Conservation (phyloP, 1,139 yeast species). For the Saccharomyces hybrid region DNA sequence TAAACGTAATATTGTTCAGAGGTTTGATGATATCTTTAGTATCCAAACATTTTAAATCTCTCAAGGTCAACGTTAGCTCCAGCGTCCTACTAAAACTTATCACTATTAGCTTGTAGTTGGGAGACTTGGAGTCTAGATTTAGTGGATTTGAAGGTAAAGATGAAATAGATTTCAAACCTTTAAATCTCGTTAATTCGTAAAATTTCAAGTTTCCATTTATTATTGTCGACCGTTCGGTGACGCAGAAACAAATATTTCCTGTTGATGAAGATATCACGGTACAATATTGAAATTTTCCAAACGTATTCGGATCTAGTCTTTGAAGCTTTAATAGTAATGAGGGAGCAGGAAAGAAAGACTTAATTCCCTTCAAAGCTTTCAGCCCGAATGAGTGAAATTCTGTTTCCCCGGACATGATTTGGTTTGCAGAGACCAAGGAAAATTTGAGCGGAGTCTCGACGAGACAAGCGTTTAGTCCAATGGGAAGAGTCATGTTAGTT, state of each 20-base stretch:
- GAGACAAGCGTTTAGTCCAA: slow-evolving; percentile 8
- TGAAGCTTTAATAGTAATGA: slow-evolving; percentile 14
- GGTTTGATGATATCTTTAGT: slow-evolving; percentile 7
- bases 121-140: slow-evolving; percentile 5
- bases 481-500: slow-evolving; percentile 15
- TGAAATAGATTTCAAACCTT: slow-evolving; percentile 20
- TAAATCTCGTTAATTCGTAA: slow-evolving; percentile 23
- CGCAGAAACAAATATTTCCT: slow-evolving; percentile 18
- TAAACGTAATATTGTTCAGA: slow-evolving; percentile 11
- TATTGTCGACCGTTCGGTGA: slow-evolving; percentile 9
- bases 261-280: slow-evolving; percentile 16
- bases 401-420: slow-evolving; percentile 28
- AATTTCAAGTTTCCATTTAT: slow-evolving; percentile 9
- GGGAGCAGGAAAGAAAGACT: slow-evolving; percentile 19
- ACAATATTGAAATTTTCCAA: slow-evolving; percentile 13
- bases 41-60: slow-evolving; percentile 4
- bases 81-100: slow-evolving; percentile 22
- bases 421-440: slow-evolving; percentile 22
- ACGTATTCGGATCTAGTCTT: slow-evolving; percentile 3
- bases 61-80: slow-evolving; percentile 12
- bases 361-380: slow-evolving; percentile 13
- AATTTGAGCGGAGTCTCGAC: neutral
- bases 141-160: slow-evolving; percentile 5
- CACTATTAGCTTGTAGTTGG: slow-evolving; percentile 11
- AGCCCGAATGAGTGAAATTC: slow-evolving; percentile 9